Conservation (phyloP, 2,329 filamentous ascomycete genomes). For the Domatiomyces catenatus region DNA sequence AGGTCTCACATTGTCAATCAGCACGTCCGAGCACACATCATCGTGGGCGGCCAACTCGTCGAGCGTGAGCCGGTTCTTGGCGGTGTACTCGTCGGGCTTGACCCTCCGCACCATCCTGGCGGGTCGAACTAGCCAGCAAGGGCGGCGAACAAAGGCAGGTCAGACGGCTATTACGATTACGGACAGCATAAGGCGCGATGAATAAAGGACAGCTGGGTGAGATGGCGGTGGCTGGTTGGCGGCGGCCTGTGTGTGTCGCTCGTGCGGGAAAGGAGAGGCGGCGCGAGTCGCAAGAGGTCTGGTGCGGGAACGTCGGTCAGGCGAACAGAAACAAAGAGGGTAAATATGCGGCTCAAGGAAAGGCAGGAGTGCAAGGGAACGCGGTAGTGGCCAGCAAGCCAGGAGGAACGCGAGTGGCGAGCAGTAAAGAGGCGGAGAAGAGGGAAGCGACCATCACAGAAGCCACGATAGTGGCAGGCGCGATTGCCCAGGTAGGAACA, state of each 20-base stretch:
- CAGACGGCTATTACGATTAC: background rate
- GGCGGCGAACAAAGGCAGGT: background rate
- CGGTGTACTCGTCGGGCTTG: slow-evolving; percentile 8
- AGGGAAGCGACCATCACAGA: background rate
- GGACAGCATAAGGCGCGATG: background rate
- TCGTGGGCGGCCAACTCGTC: slow-evolving; percentile 84
- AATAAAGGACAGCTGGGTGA: background rate
- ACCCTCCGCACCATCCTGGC: slow-evolving; percentile 12
- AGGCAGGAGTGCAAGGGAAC: background rate
- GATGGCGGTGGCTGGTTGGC: background rate
- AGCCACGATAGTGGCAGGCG: background rate
- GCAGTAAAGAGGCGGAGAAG: background rate
- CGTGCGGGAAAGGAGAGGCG: background rate
- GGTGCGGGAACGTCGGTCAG: background rate
- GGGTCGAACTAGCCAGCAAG: background rate
- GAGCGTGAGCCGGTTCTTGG: slow-evolving; percentile 59
- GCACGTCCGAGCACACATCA: slow-evolving; percentile 84
- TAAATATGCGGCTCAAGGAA: background rate
- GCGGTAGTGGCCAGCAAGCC: background rate
- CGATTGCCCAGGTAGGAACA: background rate
- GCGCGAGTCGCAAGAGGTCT: background rate
- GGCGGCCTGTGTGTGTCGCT: background rate
- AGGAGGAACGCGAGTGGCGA: background rate
- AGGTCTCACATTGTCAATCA: slow-evolving; percentile 75
- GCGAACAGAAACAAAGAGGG: background rate